Conservation (phyloP, 2,329 filamentous ascomycete species). For the Cladosporium sp. region DNA sequence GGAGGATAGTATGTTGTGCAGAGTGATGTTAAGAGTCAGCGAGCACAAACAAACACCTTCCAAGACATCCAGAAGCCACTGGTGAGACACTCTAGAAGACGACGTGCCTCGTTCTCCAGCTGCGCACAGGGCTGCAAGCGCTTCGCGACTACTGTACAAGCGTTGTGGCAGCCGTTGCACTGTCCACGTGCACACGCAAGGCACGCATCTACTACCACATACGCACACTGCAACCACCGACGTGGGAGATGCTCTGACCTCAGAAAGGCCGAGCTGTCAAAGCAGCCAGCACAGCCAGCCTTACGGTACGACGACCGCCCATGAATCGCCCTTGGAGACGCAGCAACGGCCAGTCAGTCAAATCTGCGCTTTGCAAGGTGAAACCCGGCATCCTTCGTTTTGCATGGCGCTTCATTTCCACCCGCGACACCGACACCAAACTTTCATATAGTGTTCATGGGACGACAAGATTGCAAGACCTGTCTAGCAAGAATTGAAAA, state of each 20-base stretch:
- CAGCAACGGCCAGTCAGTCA: background rate
- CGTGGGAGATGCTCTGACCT: background rate
- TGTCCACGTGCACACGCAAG: constrained; percentile 8
- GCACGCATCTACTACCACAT: background rate
- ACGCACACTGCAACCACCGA: background rate
- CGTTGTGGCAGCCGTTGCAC: background rate
- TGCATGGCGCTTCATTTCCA: background rate
- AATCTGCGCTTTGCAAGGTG: background rate
- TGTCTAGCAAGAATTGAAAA: no score
- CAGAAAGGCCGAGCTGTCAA: background rate
- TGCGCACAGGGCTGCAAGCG: background rate
- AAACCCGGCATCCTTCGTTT: background rate
- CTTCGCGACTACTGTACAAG: background rate
- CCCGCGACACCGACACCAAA: constrained; percentile 1
- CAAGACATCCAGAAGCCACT: constrained; percentile 5
- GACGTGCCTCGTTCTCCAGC: background rate
- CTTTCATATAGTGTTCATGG: background rate
- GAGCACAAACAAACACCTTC: background rate
- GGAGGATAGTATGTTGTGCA: constrained; percentile 3
- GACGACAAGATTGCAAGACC: no score
- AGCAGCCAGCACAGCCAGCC: no score
- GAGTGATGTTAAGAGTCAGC: constrained; percentile 9
- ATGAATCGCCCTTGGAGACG: background rate
- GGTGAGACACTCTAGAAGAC: constrained; percentile 12
- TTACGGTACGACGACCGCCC: background rate